Conservation (phyloP, 2,329 filamentous ascomycete species). For the Ophiostoma angusticollis region DNA sequence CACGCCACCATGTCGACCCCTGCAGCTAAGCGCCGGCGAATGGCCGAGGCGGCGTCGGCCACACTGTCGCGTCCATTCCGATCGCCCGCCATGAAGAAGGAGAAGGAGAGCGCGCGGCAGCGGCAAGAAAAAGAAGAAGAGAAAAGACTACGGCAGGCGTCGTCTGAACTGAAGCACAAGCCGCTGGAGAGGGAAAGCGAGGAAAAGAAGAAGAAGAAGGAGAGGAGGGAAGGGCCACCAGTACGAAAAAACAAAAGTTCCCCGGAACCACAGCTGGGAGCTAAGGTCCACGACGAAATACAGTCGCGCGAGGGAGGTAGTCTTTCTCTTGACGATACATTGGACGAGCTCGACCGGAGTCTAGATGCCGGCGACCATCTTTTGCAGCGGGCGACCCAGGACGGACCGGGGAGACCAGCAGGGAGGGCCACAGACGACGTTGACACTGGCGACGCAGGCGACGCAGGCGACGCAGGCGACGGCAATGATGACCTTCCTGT, state of each 20-base stretch:
- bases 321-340: too few species aligned
- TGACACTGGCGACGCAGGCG: neutral
- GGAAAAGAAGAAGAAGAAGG: constrained; percentile 26
- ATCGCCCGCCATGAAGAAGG: constrained; percentile 34
- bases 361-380: too few species aligned
- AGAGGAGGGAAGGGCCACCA: constrained; percentile 5
- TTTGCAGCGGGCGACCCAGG: too few species aligned
- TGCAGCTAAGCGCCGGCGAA: constrained; percentile 38
- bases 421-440: neutral
- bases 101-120: neutral
- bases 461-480: neutral
- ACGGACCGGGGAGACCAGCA: neutral
- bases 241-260: constrained; percentile 5
- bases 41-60: constrained; percentile 43
- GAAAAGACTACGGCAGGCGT: neutral
- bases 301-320: too few species aligned
- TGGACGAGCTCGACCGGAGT: too few species aligned
- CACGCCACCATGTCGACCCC: constrained; percentile 24
- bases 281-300: too few species aligned
- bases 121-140: neutral
- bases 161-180: constrained; percentile 19
- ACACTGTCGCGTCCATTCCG: constrained; percentile 59
- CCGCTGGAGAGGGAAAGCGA: constrained; percentile 34
- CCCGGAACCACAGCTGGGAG: too few species aligned
- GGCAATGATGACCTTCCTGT: constrained; percentile 41